Evolutionary conservation across 768 basidiomycete species (phyloP).

Genomic region (Suillus placidus): DNA sequence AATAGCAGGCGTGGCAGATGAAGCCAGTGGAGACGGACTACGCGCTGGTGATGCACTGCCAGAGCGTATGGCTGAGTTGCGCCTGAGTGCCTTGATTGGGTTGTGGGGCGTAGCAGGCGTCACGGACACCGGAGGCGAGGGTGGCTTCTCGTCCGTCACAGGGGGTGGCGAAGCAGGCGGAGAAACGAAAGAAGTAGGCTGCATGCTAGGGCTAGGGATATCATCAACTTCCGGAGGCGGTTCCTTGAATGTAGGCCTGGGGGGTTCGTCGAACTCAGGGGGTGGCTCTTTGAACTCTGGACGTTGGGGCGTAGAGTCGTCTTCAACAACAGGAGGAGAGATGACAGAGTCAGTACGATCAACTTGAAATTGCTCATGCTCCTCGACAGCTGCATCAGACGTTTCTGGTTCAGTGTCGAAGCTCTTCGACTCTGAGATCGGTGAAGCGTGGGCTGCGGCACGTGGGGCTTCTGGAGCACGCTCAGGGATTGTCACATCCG

Average conservation of each 20-base stretch:
- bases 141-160: constrained; percentile 25
- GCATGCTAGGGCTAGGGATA: constrained; percentile 21
- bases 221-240: constrained; percentile 64
- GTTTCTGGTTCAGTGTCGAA: constrained; percentile 21
- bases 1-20: constrained; percentile 28
- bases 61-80: constrained; percentile 37
- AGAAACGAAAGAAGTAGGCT: constrained; percentile 22
- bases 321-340: constrained; percentile 18
- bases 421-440: constrained; percentile 25
- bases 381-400: constrained; percentile 12
- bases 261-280: constrained; percentile 39
- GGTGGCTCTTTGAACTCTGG: constrained; percentile 68
- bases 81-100: constrained; percentile 45
- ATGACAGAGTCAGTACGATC: constrained; percentile 33
- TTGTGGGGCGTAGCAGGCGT: constrained; percentile 56
- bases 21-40: constrained; percentile 46
- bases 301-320: constrained; percentile 28
- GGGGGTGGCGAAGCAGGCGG: constrained; percentile 29
- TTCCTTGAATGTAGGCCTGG: constrained; percentile 59
- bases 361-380: constrained; percentile 18
- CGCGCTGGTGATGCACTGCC: constrained; percentile 43
- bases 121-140: constrained; percentile 39
- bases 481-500: constrained; percentile 17
- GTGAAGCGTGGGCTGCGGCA: constrained; percentile 23
- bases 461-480: constrained; percentile 16